Evolutionary conservation across 345 rosid species (phyloP), one percentile per base, ranked within the genome.

Genomic region (Firmiana major): DNA sequence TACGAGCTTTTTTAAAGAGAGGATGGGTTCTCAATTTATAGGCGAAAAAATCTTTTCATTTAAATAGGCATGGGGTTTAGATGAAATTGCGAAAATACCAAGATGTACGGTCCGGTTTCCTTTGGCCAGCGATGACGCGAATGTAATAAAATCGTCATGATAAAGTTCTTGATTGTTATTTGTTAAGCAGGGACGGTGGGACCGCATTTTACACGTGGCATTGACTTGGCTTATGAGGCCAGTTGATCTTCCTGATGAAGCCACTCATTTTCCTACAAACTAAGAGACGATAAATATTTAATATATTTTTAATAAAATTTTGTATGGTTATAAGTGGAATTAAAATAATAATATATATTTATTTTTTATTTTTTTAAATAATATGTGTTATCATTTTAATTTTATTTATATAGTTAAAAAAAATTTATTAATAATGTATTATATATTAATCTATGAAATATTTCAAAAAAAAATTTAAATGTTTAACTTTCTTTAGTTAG

Each of bases 11-110:
- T 5, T 53, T 17, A 75, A 78, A 7, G 4, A 1, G 43, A 0
- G 12, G 43, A 6, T 19, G 71, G 31, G 46, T 58, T 43, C 6
- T 17, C 0, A 70, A 80, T 85, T 84, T 90, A 92, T 90, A 86
- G 81, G 79, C 75, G 46, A 69, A 60, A 38, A 28, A 63, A 31
- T 68, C 43, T 1, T 12, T n/a, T 80, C 0, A 9, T 40, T 64
- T 74, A 79, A 69, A 77, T 42, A 60, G 60, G 75, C 66, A 31
- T 42, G n/a, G n/a, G 15, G 3, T 36, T 73, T 80, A 28, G 36
- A 4, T 9, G 22, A 67, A 85, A 77, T 88, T 82, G 79, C 90
- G 69, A 64, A 73, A 83, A 73, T 22, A 26, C 81, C 87, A 58
- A 0, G 0, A 6, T 1, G 54, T 72, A 75, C 53, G 81, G 79